These are phyloP conservation scores for Saturnispora serradocipensis DNA, from an alignment of 805 yeast genomes.

Conservation along the genomic window DNA sequence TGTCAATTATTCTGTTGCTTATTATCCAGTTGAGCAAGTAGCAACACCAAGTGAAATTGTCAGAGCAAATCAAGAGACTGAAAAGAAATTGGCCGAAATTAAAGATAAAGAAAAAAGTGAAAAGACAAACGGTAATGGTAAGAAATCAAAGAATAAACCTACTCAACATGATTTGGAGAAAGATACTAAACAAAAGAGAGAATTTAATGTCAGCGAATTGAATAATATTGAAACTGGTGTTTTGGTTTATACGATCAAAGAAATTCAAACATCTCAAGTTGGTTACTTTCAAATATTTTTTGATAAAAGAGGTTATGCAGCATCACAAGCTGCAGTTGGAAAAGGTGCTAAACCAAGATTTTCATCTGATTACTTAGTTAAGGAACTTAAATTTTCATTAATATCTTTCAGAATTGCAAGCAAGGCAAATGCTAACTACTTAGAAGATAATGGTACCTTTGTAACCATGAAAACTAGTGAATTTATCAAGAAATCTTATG, in stretches of 20 bases:
- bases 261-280: slow-evolving; percentile 48
- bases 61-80: slow-evolving; percentile 37
- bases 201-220: slow-evolving; percentile 51
- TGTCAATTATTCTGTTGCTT: slow-evolving; percentile 63
- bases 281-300: slow-evolving; percentile 66
- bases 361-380: slow-evolving; percentile 67
- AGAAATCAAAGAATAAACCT: slow-evolving; percentile 23
- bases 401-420: slow-evolving; percentile 54
- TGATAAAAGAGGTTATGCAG: slow-evolving; percentile 64
- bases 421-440: slow-evolving; percentile 43
- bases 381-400: slow-evolving; percentile 60
- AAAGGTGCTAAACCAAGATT: slow-evolving; percentile 30
- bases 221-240: slow-evolving; percentile 63
- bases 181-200: slow-evolving; percentile 34
- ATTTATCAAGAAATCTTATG: slow-evolving; percentile 55
- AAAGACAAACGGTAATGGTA: slow-evolving; percentile 15
- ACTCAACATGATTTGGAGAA: slow-evolving; percentile 18
- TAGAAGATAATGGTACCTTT: slow-evolving; percentile 52
- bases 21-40: slow-evolving; percentile 79
- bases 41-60: slow-evolving; percentile 62
- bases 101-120: slow-evolving; percentile 26
- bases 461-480: slow-evolving; percentile 56
- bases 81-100: slow-evolving; percentile 12
- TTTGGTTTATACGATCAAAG: slow-evolving; percentile 54
- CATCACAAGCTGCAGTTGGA: slow-evolving; percentile 46